Base-by-base conservation (phyloP, 768 basidiomycete genomes). In the Russula abietina region DNA sequence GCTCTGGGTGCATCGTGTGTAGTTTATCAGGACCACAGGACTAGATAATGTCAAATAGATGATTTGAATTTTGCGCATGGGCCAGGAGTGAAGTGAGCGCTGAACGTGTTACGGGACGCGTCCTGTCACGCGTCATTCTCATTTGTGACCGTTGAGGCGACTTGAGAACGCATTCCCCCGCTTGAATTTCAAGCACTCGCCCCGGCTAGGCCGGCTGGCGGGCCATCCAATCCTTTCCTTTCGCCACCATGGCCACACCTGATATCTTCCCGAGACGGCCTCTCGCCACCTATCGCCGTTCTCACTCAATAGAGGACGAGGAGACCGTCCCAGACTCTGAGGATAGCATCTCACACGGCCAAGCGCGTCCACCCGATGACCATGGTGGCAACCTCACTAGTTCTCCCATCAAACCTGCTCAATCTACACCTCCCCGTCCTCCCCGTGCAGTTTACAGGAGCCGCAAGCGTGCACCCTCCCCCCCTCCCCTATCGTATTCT, bases 211-310 rank as follows among this genome's bases (percentile, higher is more conserved):
- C 57, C 51, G 52, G 30, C 38, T 28, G 57, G 8, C 57, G 52
- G 52, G 57, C 36, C 52, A 33, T 10, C 12, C 33, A 19, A 9
- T 46, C 46, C 45, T 41, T 54, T 59, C 46, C 48, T 43, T 46
- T 54, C 46, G n/a, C 62, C 58, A 60, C 48, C 63, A 64, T 64
- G 63, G 3, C 6, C 16, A 45, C 38, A 9, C 17, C 28, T 76
- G 17, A 76, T 74, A 12, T 53, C 70, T 30, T 72, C 75, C 17
- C 74, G 73, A 8, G 76, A 76, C 48, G 71, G 74, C 38, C 69
- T 66, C 48, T 54, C 14, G 57, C 55, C 55, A 62, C 64, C 9
- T 57, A 57, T 24, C 53, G 57, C n/a, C 55, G 55, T 65, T 60
- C 63, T 43, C 53, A 24, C n/a, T 56, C 22, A 19, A n/a, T 33